Evolutionary conservation across 768 basidiomycete species (phyloP).

Genomic region (Serendipita sp.): DNA sequence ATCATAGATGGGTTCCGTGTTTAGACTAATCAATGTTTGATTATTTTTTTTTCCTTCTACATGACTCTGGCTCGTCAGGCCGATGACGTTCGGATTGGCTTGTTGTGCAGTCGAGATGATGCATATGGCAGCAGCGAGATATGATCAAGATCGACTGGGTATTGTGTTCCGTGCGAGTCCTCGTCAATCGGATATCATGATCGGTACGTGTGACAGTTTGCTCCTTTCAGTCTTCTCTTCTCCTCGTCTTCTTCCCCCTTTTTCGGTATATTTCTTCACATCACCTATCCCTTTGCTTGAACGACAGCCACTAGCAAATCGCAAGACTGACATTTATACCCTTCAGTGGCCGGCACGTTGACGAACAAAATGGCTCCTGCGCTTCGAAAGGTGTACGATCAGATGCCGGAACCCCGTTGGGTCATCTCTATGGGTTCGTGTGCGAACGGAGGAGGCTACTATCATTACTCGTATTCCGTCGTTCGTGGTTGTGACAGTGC

Average conservation of each 20-base stretch:
- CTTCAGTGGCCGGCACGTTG: conserved; percentile 75
- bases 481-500: conserved; percentile 93
- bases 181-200: conserved; percentile 96
- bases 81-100: conserved; percentile 95
- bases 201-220: conserved; percentile 20
- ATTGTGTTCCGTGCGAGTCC: conserved; percentile 99
- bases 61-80: conserved; percentile 60
- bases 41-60: conserved; percentile 18
- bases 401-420: conserved; percentile 99
- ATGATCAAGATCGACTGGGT: conserved; percentile 95
- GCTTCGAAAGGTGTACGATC: conserved; percentile 87
- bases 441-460: conserved; percentile 95
- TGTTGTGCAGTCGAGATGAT: conserved; percentile 99
- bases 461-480: conserved; percentile 97
- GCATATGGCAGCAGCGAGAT: conserved; percentile 99
- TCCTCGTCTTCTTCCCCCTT: too few species aligned
- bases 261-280: too few species aligned
- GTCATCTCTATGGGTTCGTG: conserved; percentile 99
- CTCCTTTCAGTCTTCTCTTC: background rate
- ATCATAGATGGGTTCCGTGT: too few species aligned
- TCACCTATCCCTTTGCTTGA: background rate
- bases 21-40: background rate
- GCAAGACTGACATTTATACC: too few species aligned
- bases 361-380: conserved; percentile 99
- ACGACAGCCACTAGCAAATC: too few species aligned